A percentile compares a stretch with the other conserved stretches of the same genome.
Conservation (phyloP, 352 stramenopile genomes). For the Plasmopara viticola region DNA sequence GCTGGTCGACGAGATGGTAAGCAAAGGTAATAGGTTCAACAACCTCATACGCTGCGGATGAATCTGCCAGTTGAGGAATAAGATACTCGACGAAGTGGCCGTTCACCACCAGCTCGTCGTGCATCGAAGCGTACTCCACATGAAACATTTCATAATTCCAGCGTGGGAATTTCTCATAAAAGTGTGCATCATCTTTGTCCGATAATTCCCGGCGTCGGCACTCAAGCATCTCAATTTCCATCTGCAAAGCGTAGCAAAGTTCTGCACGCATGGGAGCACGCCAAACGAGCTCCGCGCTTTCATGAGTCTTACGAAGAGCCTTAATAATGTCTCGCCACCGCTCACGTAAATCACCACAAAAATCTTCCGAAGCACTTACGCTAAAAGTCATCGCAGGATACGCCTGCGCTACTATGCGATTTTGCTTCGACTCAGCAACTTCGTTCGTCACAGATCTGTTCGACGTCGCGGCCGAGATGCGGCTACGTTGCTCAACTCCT, state of each 20-base stretch:
- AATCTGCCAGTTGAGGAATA: constrained; percentile 58
- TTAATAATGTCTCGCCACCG: constrained; percentile 70
- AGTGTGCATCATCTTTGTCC: constrained; percentile 9
- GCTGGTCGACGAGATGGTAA: constrained; percentile 74
- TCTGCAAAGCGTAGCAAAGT: constrained; percentile 41
- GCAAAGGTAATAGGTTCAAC: constrained; percentile 63
- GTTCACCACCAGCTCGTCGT: constrained; percentile 71
- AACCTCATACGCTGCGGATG: constrained; percentile 63
- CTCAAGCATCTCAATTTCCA: constrained; percentile 52
- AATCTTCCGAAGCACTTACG: constrained; percentile 49
- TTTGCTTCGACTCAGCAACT: constrained; percentile 39
- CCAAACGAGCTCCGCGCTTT: constrained; percentile 72
- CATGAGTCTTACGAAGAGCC: constrained; percentile 45
- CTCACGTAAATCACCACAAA: constrained; percentile 52
- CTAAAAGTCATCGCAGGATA: constrained; percentile 33
- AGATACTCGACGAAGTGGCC: constrained; percentile 76
- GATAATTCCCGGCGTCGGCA: constrained; percentile 9
- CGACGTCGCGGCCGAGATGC: constrained; percentile 17
- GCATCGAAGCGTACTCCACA: constrained; percentile 65
- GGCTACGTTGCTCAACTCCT: constrained; percentile 40
- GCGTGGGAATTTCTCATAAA: constrained; percentile 24
- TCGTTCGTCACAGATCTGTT: constrained; percentile 22
- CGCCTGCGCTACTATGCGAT: constrained; percentile 26
- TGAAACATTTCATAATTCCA: constrained; percentile 84
- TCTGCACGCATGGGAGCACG: constrained; percentile 55